A percentile compares a stretch with the other conserved stretches of the same genome.
Conservation (phyloP, 768 basidiomycete species). For the Trametes villosa region DNA sequence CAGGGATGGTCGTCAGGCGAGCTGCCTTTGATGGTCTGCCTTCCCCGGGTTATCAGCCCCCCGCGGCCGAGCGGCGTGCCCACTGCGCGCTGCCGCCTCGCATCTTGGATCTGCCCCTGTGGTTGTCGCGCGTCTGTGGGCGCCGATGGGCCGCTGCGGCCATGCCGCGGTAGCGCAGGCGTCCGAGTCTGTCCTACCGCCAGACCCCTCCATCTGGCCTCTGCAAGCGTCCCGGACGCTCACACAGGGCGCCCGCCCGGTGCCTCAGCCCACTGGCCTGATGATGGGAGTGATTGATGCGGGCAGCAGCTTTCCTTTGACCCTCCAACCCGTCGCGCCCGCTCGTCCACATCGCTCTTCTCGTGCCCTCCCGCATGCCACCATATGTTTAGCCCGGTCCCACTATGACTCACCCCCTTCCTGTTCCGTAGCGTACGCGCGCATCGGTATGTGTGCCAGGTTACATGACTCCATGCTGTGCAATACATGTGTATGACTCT, state of each 20-base stretch:
- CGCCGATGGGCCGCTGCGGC: slow-evolving; percentile 19
- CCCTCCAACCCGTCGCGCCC: slow-evolving; percentile 4
- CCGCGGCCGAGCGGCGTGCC: slow-evolving; percentile 6
- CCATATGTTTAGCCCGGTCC: neutral
- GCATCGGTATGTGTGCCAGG: slow-evolving; percentile 5
- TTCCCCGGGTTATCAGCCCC: slow-evolving; percentile 13
- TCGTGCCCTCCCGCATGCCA: neutral
- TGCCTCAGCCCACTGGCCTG: slow-evolving; percentile 13
- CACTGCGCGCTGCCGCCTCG: slow-evolving; percentile 9
- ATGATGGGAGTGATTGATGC: slow-evolving; percentile 16
- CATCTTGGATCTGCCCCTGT: slow-evolving; percentile 24
- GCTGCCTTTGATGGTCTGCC: slow-evolving; percentile 19
- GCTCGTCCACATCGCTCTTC: slow-evolving; percentile 5
- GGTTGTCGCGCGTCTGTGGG: slow-evolving; percentile 18
- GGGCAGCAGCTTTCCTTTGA: neutral
- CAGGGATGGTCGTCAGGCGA: slow-evolving; percentile 21
- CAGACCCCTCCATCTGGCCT: slow-evolving; percentile 8
- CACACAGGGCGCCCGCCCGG: slow-evolving; percentile 6
- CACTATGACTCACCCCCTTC: neutral
- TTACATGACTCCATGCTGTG: neutral
- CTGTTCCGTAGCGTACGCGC: neutral
- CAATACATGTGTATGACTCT: slow-evolving; percentile 9
- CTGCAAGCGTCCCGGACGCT: slow-evolving; percentile 9
- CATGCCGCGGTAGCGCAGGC: slow-evolving; percentile 19
- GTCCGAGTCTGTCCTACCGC: slow-evolving; percentile 1